Evolutionary conservation across 768 basidiomycete genomes (phyloP).

Genomic region (Suillus discolor): DNA sequence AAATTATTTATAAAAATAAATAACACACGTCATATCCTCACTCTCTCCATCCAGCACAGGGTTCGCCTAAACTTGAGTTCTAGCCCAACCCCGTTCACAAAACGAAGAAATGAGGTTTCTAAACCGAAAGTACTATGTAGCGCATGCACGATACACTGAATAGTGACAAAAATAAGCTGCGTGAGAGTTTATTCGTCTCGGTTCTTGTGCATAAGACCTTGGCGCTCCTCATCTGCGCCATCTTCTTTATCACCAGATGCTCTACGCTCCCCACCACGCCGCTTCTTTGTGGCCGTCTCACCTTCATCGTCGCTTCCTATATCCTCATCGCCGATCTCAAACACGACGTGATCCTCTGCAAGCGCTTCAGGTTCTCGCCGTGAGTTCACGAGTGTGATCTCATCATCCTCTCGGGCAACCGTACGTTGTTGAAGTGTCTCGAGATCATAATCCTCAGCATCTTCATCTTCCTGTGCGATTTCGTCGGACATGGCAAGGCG

Average conservation of each 20-base stretch:
- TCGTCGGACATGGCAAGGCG: conserved; percentile 97
- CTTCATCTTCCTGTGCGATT: conserved; percentile 91
- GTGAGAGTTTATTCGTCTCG: conserved; percentile 35
- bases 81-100: background rate
- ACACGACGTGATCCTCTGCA: conserved; percentile 76
- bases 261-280: conserved; percentile 38
- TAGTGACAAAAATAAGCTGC: conserved; percentile 6
- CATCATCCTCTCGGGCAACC: conserved; percentile 57
- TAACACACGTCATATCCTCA: background rate
- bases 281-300: conserved; percentile 50
- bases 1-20: conserved; percentile 1
- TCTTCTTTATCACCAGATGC: conserved; percentile 50
- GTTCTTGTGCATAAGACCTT: conserved; percentile 58
- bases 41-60: background rate
- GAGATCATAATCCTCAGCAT: conserved; percentile 90
- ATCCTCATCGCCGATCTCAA: conserved; percentile 90
- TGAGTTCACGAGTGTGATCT: conserved; percentile 71
- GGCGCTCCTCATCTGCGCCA: conserved; percentile 58
- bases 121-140: conserved; percentile 3
- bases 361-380: conserved; percentile 50
- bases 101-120: background rate
- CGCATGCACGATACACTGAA: background rate
- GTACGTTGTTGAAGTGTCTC: conserved; percentile 69
- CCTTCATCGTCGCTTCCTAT: conserved; percentile 66
- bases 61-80: background rate